Conservation (phyloP, 345 rosid genomes). For the Moricandia moricandioides region DNA sequence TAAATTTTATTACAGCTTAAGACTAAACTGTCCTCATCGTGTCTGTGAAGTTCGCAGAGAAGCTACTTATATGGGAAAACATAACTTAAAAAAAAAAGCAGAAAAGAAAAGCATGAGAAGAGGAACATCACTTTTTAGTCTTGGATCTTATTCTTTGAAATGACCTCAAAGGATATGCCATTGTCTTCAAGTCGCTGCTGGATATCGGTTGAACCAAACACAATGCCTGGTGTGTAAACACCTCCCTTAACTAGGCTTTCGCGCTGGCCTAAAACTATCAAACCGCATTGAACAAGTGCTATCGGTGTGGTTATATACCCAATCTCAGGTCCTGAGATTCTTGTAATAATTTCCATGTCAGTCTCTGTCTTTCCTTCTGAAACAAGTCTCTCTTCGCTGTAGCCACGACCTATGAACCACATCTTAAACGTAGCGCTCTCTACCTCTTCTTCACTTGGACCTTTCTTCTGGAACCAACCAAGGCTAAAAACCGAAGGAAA, state of each 20-base stretch:
- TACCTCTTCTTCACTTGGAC: slow-evolving; percentile 84
- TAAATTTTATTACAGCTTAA: neutral
- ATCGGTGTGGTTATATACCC: slow-evolving; percentile 83
- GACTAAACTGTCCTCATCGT: neutral
- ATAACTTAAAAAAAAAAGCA: slow-evolving; percentile 1
- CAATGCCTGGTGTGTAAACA: slow-evolving; percentile 69
- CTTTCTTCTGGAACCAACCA: slow-evolving; percentile 74
- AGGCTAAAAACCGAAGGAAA: slow-evolving; percentile 84
- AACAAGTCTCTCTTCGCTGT: slow-evolving; percentile 45
- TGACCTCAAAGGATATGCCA: slow-evolving; percentile 70
- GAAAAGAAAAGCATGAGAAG: slow-evolving; percentile 10
- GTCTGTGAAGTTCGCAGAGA: no score
- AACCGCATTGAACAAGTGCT: slow-evolving; percentile 63
- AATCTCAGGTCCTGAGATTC: slow-evolving; percentile 81
- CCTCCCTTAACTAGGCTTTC: slow-evolving; percentile 69
- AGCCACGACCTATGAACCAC: slow-evolving; percentile 88
- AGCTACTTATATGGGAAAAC: neutral
- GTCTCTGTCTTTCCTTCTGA: slow-evolving; percentile 49
- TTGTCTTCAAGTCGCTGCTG: slow-evolving; percentile 63
- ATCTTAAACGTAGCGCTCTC: slow-evolving; percentile 75
- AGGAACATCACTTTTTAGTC: neutral
- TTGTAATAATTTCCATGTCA: slow-evolving; percentile 65
- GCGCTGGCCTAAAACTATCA: slow-evolving; percentile 55
- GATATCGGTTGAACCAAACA: slow-evolving; percentile 77
- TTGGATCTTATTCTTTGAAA: slow-evolving; percentile 50